phyloP scores from a whole-genome alignment of 169 alveolate species.

The Eimeria mitis region DNA sequence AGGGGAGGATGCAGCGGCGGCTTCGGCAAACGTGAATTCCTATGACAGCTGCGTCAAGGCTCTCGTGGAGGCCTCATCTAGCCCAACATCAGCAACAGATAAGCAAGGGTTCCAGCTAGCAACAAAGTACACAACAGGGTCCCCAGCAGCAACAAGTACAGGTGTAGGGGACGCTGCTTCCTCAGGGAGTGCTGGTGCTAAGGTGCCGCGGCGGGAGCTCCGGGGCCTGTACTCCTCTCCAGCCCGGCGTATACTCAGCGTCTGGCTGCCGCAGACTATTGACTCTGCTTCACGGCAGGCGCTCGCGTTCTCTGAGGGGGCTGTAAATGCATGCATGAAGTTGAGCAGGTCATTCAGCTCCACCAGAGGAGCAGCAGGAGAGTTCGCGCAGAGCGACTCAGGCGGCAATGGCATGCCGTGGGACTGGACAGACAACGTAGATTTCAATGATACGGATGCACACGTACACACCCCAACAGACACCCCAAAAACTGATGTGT shows the following conservation, averaged over 20 bases:
- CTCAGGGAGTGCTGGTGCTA: background rate
- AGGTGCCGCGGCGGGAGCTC: slow-evolving; percentile 13
- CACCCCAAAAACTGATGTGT: background rate
- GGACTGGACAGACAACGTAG: slow-evolving; percentile 50
- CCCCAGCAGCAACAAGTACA: background rate
- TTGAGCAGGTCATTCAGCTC: background rate
- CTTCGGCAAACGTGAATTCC: background rate
- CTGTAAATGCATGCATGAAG: background rate
- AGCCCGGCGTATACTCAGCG: slow-evolving; percentile 27
- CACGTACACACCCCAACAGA: background rate
- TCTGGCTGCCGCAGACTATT: slow-evolving; percentile 52
- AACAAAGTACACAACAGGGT: background rate
- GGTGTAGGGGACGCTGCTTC: background rate
- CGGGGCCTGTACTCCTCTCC: slow-evolving; percentile 62
- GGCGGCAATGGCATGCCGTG: background rate
- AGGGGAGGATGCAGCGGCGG: background rate
- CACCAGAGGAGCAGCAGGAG: slow-evolving; percentile 12
- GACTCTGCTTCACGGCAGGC: slow-evolving; percentile 10
- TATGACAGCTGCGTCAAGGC: slow-evolving; percentile 64
- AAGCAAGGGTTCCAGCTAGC: slow-evolving; percentile 26
- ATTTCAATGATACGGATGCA: background rate
- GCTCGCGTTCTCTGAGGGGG: slow-evolving; percentile 4
- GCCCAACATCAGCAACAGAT: background rate
- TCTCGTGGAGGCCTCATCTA: background rate
- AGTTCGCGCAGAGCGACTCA: background rate